phyloP scores from a whole-genome alignment of 208 protist genomes.

The Trypanosoma melophagium region DNA sequence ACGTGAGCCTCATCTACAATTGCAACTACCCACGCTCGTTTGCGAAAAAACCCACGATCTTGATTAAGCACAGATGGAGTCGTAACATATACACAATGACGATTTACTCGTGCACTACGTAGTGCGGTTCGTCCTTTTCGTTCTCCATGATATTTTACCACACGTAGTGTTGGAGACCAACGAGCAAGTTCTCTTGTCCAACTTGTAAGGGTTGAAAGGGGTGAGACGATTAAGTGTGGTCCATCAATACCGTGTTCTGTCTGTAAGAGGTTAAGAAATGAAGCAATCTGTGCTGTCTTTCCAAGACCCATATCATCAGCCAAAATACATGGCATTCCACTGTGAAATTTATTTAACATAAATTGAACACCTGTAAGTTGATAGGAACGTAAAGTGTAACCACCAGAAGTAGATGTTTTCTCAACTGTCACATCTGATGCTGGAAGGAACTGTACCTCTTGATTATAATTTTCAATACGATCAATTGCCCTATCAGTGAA shows the following conservation, averaged over 20 bases:
- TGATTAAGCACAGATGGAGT: constrained; percentile 92
- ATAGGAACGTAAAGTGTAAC: constrained; percentile 86
- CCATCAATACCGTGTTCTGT: constrained; percentile 73
- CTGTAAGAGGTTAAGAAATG: constrained; percentile 87
- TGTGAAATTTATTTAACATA: constrained; percentile 86
- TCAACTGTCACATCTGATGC: constrained; percentile 33
- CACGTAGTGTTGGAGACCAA: constrained; percentile 91
- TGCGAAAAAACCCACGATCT: constrained; percentile 80
- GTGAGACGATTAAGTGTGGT: constrained; percentile 95
- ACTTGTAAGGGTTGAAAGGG: constrained; percentile 93
- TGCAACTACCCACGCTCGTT: constrained; percentile 90
- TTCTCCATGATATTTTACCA: constrained; percentile 92
- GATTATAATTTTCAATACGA: constrained; percentile 32
- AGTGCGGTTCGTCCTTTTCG: constrained; percentile 34
- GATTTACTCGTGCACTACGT: constrained; percentile 38
- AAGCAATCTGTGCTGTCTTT: constrained; percentile 96
- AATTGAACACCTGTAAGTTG: constrained; percentile 97
- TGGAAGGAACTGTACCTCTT: constrained; percentile 39
- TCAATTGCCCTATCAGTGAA: constrained; percentile 54
- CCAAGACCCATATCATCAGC: constrained; percentile 98
- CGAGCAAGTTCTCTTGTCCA: constrained; percentile 92
- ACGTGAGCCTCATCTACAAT: constrained; percentile 98
- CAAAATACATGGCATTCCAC: constrained; percentile 88
- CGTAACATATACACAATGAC: constrained; percentile 93
- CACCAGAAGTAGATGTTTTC: constrained; percentile 34